Conservation (phyloP, 2,329 filamentous ascomycete genomes). For the Colletotrichum falcatum region DNA sequence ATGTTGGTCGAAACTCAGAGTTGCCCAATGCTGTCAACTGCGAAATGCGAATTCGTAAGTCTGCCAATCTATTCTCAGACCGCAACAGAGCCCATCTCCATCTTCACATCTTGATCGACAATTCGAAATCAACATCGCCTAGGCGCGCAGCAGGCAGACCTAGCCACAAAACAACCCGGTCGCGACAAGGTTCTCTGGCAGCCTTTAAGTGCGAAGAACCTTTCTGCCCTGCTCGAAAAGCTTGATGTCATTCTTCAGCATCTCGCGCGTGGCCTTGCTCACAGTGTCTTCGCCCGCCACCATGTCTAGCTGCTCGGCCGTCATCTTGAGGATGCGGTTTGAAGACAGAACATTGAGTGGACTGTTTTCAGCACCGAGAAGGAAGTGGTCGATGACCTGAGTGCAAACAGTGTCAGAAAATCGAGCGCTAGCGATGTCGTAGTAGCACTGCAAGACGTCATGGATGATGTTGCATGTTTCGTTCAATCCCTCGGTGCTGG, state of each 20-base stretch:
- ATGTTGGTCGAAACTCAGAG: too few species aligned
- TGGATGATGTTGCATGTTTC: constrained; percentile 64
- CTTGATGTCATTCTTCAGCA: constrained; percentile 59
- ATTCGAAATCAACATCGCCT: neutral
- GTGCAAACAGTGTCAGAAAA: constrained; percentile 73
- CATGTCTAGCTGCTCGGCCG: constrained; percentile 60
- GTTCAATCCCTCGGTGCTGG: neutral
- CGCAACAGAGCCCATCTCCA: neutral
- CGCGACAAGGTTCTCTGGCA: too few species aligned
- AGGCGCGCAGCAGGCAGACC: neutral
- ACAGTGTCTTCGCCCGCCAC: constrained; percentile 69
- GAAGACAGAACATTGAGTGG: constrained; percentile 66
- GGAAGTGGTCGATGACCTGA: constrained; percentile 66
- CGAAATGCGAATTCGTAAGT: neutral
- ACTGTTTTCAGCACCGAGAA: constrained; percentile 62
- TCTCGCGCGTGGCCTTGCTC: constrained; percentile 55
- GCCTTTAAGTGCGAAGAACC: constrained; percentile 18
- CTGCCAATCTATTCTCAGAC: neutral
- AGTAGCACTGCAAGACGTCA: constrained; percentile 71
- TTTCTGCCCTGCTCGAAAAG: constrained; percentile 55
- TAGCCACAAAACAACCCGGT: neutral
- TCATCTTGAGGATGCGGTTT: constrained; percentile 61
- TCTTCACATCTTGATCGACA: neutral
- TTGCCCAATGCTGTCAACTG: neutral
- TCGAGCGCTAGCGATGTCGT: constrained; percentile 68